A percentile compares a stretch with the other conserved stretches of the same genome.
Conservation (phyloP, 179 eudicot genomes). For the Nepenthes alata region DNA sequence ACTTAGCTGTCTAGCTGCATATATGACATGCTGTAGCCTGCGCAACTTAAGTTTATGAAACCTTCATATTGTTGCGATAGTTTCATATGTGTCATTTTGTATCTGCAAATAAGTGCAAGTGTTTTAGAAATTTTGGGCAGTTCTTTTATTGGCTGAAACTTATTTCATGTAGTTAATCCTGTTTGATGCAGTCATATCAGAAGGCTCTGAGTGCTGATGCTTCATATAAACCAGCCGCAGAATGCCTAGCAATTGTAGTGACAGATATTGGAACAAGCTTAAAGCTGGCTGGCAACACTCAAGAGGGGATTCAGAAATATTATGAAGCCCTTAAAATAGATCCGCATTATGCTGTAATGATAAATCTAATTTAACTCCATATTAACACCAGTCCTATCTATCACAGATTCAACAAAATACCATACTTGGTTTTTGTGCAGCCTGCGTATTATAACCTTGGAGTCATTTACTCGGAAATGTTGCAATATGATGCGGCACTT, state of each 20-base stretch:
- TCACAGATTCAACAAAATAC: not conserved
- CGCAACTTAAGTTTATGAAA: too few relatives aligned
- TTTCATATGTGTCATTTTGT: not conserved
- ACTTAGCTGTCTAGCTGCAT: too few relatives aligned
- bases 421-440: constrained; percentile 32
- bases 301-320: constrained; percentile 93
- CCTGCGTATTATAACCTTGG: constrained; percentile 99
- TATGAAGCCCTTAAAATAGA: constrained; percentile 93
- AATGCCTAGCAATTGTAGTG: constrained; percentile 85
- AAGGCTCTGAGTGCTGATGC: constrained; percentile 85
- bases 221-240: constrained; percentile 92
- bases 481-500: constrained; percentile 96
- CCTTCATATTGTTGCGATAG: too few relatives aligned
- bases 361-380: not conserved
- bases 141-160: constrained; percentile 1
- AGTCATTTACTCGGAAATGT: constrained; percentile 97
- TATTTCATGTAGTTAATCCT: constrained; percentile 5
- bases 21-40: too few relatives aligned
- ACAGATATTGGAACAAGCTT: constrained; percentile 97
- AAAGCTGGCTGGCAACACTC: constrained; percentile 95
- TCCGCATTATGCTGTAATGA: constrained; percentile 82
- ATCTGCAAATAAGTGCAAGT: not conserved
- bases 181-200: constrained; percentile 65
- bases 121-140: not conserved
- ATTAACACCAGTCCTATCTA: not conserved